Evolutionary conservation across 257 asterid species (phyloP), one percentile per base, ranked within the genome.

Genomic region (Solanum commersonii): DNA sequence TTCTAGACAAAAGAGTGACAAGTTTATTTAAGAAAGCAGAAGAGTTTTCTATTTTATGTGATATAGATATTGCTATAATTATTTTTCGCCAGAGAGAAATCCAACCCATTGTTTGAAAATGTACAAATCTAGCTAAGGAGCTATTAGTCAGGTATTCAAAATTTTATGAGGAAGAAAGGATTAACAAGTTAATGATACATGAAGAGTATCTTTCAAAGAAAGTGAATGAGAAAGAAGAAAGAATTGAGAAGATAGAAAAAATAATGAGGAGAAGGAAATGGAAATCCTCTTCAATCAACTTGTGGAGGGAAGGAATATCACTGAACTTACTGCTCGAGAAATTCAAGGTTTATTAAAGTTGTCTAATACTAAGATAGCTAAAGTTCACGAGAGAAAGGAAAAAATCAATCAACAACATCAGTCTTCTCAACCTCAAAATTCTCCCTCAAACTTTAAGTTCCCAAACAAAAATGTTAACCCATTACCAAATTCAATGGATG

Each of bases 1-100:
- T 63, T 67, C 4, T 25, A 5, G 34, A 25, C 16, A 67, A 67
- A 65, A 25, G 34, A 12, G 9, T 1, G 18, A 90, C 76, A 29
- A 70, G 88, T 74, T 87, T 92, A 82, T 91, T 87, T 20, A 93
- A 90, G 81, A 92, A 92, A 87, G 94, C 91, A 14, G 3, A 85
- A 1, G 95, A 93, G 87, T 70, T 91, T 49, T 91, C 94, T 11
- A 40, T 90, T 83, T 38, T 93, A 85, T 93, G 94, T 38, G 92
- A 87, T 10, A 63, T 88, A 38, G 92, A 89, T 77, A 31, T 92
- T 25, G 81, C 35, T 18, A 79, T 93, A 38, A 77, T 92, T 37
- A 71, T 92, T 46, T 87, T 77, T 35, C 82, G 88, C 42, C 90
- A 76, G 6, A 35, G 56, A 1, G 91, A 86, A 59, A 91, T 87